Base-by-base conservation (phyloP, 2,329 filamentous ascomycete genomes). In the Dothistroma pini region DNA sequence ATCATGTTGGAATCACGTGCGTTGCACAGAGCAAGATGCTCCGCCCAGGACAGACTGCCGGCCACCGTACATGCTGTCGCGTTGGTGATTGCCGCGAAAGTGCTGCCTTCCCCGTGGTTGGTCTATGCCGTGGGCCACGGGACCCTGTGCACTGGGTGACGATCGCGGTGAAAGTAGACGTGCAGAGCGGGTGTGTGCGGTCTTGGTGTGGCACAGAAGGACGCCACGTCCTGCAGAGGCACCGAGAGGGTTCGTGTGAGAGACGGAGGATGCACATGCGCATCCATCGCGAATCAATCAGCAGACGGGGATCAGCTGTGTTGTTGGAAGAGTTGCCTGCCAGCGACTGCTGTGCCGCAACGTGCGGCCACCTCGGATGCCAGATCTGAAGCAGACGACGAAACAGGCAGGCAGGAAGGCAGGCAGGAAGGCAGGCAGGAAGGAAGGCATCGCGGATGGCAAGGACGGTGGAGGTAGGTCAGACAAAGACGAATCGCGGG, bases 221-320 rank as follows among this genome's bases (percentile, higher is more conserved):
- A 34, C 57, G 56, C 60, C 48, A 56, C 34, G 35, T 41, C 1
- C 51, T 62, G 60, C 60, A 59, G 22, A 53, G 38, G 56, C n/a
- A n/a, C n/a, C n/a, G n/a, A n/a, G n/a, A n/a, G n/a, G n/a, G n/a
- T 9, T 38, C 56, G 51, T 55, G 53, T 59, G 34, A 35, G 14
- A n/a, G 38, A 53, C 56, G 47, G 56, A 22, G 32, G 34, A 58
- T 62, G 59, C 56, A 32, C 35, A 52, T 31, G 57, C 10, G 52
- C 38, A 49, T 48, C 52, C 41, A 51, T 51, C 25, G 54, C 60
- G 56, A 62, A 58, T 62, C 56, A 62, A 58, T 62, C 56, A 62
- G 56, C 51, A 22, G 49, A 41, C 53, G 54, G 52, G 49, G 54
- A 53, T 44, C 41, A 44, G 41, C 25, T 29, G 12, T 44, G 41